A percentile compares a stretch with the other conserved stretches of the same genome.
Conservation (phyloP, 495 filamentous ascomycete genomes). For the Extremus antarcticus region DNA sequence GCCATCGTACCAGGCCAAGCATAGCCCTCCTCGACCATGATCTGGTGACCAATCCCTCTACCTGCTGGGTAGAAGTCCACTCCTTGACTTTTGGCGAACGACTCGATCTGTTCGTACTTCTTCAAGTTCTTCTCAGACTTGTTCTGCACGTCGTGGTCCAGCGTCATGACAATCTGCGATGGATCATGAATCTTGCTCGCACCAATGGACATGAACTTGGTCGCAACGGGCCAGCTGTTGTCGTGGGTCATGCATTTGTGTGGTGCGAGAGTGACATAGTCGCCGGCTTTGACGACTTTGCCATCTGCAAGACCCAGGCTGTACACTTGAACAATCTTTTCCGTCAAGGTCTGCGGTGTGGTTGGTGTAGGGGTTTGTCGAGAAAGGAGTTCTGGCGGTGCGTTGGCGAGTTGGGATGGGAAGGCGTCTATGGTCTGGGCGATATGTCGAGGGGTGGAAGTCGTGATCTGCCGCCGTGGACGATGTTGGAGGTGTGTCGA, state of each 20-base stretch:
- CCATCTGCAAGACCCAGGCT: slow-evolving; percentile 57
- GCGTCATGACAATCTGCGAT: slow-evolving; percentile 73
- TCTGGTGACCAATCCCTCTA: slow-evolving; percentile 77
- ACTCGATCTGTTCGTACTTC: slow-evolving; percentile 78
- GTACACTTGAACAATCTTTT: slow-evolving; percentile 83
- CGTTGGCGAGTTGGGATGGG: slow-evolving; percentile 30
- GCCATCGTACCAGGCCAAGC: slow-evolving; percentile 73
- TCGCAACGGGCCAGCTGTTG: slow-evolving; percentile 76
- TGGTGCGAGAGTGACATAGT: slow-evolving; percentile 54
- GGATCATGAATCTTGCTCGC: slow-evolving; percentile 61
- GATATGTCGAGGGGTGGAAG: not conserved
- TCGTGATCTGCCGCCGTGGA: slow-evolving; percentile 7
- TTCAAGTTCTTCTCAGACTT: slow-evolving; percentile 68
- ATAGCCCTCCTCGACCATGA: slow-evolving; percentile 79
- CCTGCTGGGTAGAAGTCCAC: slow-evolving; percentile 79
- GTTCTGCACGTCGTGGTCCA: slow-evolving; percentile 94
- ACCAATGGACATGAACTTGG: slow-evolving; percentile 85
- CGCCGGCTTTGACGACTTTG: slow-evolving; percentile 39
- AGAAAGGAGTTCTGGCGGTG: slow-evolving; percentile 26
- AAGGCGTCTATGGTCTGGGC: slow-evolving; percentile 33
- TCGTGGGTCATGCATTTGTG: slow-evolving; percentile 85
- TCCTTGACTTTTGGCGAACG: slow-evolving; percentile 71
- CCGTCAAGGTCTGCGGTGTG: slow-evolving; percentile 68
- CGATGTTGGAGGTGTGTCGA: slow-evolving; percentile 13
- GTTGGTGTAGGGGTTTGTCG: slow-evolving; percentile 20